These are phyloP conservation scores for Macrolepiota albuminosa DNA, from an alignment of 768 basidiomycete species.

Conservation along the genomic window DNA sequence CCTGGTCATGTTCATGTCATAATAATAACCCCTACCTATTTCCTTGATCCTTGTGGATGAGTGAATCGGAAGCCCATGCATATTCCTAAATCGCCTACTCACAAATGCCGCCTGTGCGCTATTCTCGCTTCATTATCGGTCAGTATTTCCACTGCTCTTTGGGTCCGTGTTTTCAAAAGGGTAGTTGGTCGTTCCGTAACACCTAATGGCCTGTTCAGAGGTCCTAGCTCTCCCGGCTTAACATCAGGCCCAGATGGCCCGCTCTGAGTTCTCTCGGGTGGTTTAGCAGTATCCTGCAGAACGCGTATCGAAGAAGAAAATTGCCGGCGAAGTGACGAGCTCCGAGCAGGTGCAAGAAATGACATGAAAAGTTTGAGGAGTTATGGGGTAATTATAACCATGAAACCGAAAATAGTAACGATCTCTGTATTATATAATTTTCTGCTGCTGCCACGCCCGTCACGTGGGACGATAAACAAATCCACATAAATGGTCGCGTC, in stretches of 20 bases:
- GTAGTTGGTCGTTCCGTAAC: conserved; percentile 65
- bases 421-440: conserved; percentile 6
- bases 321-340: conserved; percentile 12
- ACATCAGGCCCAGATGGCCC: conserved; percentile 15
- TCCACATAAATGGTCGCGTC: conserved; percentile 40
- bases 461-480: conserved; percentile 30
- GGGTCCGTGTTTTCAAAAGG: conserved; percentile 48
- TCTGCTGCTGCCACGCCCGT: conserved; percentile 1
- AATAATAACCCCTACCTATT: conserved; percentile 79
- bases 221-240: conserved; percentile 23
- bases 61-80: neutral
- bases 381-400: neutral
- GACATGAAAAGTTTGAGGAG: conserved; percentile 11
- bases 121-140: conserved; percentile 62
- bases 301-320: conserved; percentile 13
- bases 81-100: conserved; percentile 15
- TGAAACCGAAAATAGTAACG: neutral
- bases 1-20: conserved; percentile 74
- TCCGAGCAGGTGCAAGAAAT: conserved; percentile 14
- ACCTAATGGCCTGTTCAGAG: conserved; percentile 70
- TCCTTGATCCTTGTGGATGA: conserved; percentile 36
- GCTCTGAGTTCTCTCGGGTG: conserved; percentile 2
- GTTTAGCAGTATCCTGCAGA: conserved; percentile 1
- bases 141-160: conserved; percentile 62
- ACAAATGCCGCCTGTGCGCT: conserved; percentile 65